Base-by-base conservation (phyloP, 2,329 filamentous ascomycete genomes). In the Falciphora oryzae region DNA sequence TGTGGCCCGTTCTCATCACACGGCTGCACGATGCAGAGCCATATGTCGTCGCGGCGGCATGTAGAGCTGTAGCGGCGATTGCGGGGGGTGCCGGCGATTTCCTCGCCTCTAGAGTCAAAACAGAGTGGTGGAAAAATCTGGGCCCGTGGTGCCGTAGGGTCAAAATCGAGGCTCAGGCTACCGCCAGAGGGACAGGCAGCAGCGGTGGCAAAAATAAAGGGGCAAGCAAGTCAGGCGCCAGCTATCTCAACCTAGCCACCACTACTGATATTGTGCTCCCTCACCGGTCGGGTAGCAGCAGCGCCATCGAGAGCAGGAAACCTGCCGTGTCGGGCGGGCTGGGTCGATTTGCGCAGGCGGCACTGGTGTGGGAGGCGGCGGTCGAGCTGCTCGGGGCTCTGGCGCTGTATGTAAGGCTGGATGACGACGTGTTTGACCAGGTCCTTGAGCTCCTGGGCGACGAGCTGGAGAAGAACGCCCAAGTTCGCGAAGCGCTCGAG, bases 1-100 rank as follows among this genome's bases (percentile, higher is more conserved):
- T 98, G 10, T 99, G 94, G 94, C 93, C 93, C 0, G 89, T 96
- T 8, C 79, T 97, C 6, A 78, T 89, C 1, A 80, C 82, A n/a
- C 82, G 88, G 29, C 79, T 92, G 7, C 84, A 87, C 68, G 90
- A 92, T 68, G 68, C 77, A 4, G 88, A 92, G 73, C 78, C 85
- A 0, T 90, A 87, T 71, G 85, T 97, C 13, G 84, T 85, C 2
- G 83, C 89, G 11, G 85, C 88, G 22, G 88, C 92, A 7, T 87
- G 92, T 65, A 81, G 87, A 18, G 85, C 91, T 0, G 79, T 98
- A 3, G 80, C 80, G 2, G 79, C 83, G 14, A 82, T 97, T 65
- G 96, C 92, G 72, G 78, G 80, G 65, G 80, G 85, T 60, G 91
- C 92, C 0, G 91, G 93, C 0, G 88, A 92, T 66, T 99, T 99